Base-by-base conservation (phyloP, 73 alveolate species). In the Paramecium pentaurelia region DNA sequence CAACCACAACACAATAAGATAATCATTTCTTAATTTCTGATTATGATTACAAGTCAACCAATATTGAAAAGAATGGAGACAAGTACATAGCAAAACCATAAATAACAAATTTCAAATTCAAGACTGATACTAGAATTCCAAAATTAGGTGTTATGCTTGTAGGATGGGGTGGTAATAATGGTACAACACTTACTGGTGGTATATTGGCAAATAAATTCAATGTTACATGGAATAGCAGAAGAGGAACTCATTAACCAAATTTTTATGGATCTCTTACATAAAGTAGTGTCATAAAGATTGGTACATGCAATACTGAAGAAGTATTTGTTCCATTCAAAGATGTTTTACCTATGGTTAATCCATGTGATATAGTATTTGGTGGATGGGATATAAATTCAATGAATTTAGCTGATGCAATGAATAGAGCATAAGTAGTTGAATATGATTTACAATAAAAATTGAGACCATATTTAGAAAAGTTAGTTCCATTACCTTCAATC, bases 101-200 rank as follows among this genome's bases (percentile, higher is more conserved):
- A 68, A 58, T 20, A 9, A 49, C 86, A 60, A 75, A 86, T 10
- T 73, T 60, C 86, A 44, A 59, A 34, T 95, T 97, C 86, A 93
- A 95, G 90, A 97, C 99, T 77, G 96, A 95, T 73, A 92, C 93
- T 9, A 86, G 88, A 58, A 95, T 97, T n/a, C 99, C 99, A 68
- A 97, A 97, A 95, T 73, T 96, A 83, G 99, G 99, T 42, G 98
- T 96, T 30, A 93, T 97, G 99, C 93, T 97, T 22, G 98, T 97
- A 9, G 99, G 99, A 2, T 93, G 96, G 93, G 99, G 99, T 77
- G 99, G 99, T 34, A 98, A 98, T 92, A 98, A 98, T 70, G 99
- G 99, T 25, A 95, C 98, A 68, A 98, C 99, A 58, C 94, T 95
- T 71, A 95, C 97, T 49, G 99, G 98, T 16, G 99, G 99, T 37